Evolutionary conservation across 225 moss, liverwort and hornwort species (phyloP).

Genomic region (Climacium dendroides): DNA sequence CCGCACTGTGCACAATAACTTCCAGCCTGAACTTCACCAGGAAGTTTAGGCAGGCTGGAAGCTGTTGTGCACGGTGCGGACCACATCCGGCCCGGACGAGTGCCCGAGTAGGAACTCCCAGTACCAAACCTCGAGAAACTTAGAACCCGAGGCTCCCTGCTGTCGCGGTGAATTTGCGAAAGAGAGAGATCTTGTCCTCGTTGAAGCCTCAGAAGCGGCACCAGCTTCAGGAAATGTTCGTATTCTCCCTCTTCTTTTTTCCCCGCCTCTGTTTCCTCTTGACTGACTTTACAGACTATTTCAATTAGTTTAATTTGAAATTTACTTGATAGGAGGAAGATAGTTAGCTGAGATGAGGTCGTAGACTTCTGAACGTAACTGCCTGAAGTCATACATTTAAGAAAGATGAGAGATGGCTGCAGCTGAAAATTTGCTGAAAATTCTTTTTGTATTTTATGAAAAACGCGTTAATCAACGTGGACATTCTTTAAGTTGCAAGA

Average conservation of each 20-base stretch:
- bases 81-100: no score
- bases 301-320: no score
- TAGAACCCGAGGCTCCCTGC: no score
- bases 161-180: neutral
- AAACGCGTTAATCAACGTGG: neutral
- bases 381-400: neutral
- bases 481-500: neutral
- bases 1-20: no score
- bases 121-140: no score
- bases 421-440: neutral
- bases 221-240: neutral
- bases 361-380: neutral
- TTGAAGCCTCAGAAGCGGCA: neutral
- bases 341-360: neutral
- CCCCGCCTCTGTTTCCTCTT: neutral
- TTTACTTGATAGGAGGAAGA: no score
- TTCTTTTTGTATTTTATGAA: constrained; percentile 8
- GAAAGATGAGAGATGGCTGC: neutral
- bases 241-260: neutral
- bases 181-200: neutral
- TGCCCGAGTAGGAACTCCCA: no score
- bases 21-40: no score
- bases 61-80: no score
- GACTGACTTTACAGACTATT: neutral
- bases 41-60: no score